Base-by-base conservation (phyloP, 1,284 basidiomycete genomes). In the Apiotrichum montevideense region DNA sequence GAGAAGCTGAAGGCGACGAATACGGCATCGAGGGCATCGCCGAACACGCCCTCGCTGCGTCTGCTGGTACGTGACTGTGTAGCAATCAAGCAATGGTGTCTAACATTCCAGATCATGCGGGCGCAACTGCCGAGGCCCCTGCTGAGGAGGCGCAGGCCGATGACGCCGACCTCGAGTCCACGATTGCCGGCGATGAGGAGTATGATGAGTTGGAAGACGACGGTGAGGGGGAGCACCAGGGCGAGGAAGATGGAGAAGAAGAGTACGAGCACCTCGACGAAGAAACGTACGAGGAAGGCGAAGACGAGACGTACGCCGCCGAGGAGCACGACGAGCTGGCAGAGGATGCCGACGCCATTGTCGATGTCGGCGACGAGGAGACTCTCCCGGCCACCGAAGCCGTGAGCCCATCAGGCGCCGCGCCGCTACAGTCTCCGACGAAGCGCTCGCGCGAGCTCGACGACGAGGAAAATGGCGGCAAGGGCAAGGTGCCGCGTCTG, bases 21-120 rank as follows among this genome's bases (percentile, higher is more conserved):
- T 59, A 52, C 49, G 58, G 58, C n/a, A 42, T 60, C 40, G 46
- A 60, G 9, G 34, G 49, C 11, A 60, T 60, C 14, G 58, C 52
- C 9, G 58, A 60, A 7, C 47, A 49, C 11, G 58, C 58, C 4
- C 33, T 60, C 6, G 46, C 43, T 14, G 55, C 52, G n/a, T 57
- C 55, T 11, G 58, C 55, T 8, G 42, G 21, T 21, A 21, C 21
- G 21, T 21, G 21, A 21, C 21, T 21, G 21, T 21, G 21, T 21
- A 21, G 21, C 21, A 21, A 21, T 21, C 21, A 21, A 21, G 21
- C 21, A 21, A 21, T 21, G 21, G 21, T 21, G 21, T 21, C 21
- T 21, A 21, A 5, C 13, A 42, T 51, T 52, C 15, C 46, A 46
- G 52, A 21, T 39, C 43, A 32, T 39, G 29, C n/a, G 10, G 46